These are phyloP conservation scores for Penicillium diatomitis DNA, from an alignment of 495 filamentous ascomycete genomes.

Conservation along the genomic window DNA sequence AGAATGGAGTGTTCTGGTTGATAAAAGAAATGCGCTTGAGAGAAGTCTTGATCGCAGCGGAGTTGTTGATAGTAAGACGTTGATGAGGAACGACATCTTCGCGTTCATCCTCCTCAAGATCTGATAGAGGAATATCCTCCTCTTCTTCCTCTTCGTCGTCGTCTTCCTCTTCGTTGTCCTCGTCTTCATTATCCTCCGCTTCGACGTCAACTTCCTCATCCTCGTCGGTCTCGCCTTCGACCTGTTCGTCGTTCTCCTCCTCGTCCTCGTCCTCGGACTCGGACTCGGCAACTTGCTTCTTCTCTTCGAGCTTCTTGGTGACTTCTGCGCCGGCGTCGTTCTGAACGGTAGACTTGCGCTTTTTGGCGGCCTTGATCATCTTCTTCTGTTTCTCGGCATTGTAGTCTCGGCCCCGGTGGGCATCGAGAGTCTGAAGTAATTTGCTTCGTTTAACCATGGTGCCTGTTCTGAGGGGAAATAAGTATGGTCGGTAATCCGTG, in stretches of 20 bases:
- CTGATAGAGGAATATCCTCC: slow-evolving; percentile 74
- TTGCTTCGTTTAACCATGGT: slow-evolving; percentile 57
- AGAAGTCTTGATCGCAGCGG: slow-evolving; percentile 65
- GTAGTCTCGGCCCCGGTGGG: slow-evolving; percentile 59
- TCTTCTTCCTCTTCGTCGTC: slow-evolving; percentile 39
- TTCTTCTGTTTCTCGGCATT: slow-evolving; percentile 60
- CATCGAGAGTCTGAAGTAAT: slow-evolving; percentile 54
- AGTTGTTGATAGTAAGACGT: slow-evolving; percentile 96
- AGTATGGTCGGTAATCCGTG: slow-evolving; percentile 7
- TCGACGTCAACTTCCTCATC: slow-evolving; percentile 21
- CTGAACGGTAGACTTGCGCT: slow-evolving; percentile 42
- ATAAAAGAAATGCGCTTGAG: slow-evolving; percentile 69
- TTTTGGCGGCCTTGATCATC: slow-evolving; percentile 42
- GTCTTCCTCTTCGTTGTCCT: slow-evolving; percentile 23
- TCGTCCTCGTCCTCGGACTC: slow-evolving; percentile 18
- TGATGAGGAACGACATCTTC: slow-evolving; percentile 82
- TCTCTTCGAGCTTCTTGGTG: slow-evolving; percentile 22
- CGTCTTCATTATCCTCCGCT: slow-evolving; percentile 26
- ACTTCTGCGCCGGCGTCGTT: slow-evolving; percentile 25
- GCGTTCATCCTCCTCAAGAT: slow-evolving; percentile 71
- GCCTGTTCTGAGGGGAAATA: slow-evolving; percentile 8
- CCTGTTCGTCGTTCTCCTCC: slow-evolving; percentile 19
- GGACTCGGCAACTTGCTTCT: slow-evolving; percentile 15
- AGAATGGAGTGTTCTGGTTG: slow-evolving; percentile 49
- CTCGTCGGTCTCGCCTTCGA: slow-evolving; percentile 10